A percentile compares a stretch with the other conserved stretches of the same genome.
These are phyloP conservation scores for Xylaria palmicola DNA, from an alignment of 495 filamentous ascomycete genomes.

Conservation along the genomic window DNA sequence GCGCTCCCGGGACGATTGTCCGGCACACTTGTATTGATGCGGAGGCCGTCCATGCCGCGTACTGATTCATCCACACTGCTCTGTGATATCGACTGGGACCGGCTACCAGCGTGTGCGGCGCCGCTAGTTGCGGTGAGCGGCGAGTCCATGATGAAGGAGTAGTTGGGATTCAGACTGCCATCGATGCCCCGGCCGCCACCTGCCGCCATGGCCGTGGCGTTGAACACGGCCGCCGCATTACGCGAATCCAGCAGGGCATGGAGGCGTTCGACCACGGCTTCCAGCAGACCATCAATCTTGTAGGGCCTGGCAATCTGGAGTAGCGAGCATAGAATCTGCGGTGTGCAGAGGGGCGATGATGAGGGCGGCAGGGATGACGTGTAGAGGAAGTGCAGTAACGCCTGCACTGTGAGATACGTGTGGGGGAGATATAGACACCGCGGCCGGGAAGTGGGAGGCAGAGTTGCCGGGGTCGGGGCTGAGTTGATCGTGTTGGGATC, in stretches of 20 bases:
- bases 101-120: slow-evolving; percentile 15
- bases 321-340: slow-evolving; percentile 92
- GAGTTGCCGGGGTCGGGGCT: slow-evolving; percentile 48
- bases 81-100: slow-evolving; percentile 26
- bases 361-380: slow-evolving; percentile 80
- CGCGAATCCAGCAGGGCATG: slow-evolving; percentile 87
- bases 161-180: slow-evolving; percentile 49
- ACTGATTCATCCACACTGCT: slow-evolving; percentile 20
- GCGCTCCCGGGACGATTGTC: slow-evolving; percentile 39
- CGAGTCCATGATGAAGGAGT: slow-evolving; percentile 32
- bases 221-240: slow-evolving; percentile 96
- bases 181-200: slow-evolving; percentile 78
- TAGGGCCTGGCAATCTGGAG: slow-evolving; percentile 93
- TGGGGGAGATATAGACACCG: slow-evolving; percentile 91
- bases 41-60: slow-evolving; percentile 29
- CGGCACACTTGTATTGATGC: slow-evolving; percentile 41
- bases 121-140: slow-evolving; percentile 15
- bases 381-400: slow-evolving; percentile 89
- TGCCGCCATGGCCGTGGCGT: slow-evolving; percentile 96
- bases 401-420: slow-evolving; percentile 80
- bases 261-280: slow-evolving; percentile 86
- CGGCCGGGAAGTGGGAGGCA: slow-evolving; percentile 71
- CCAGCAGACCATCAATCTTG: slow-evolving; percentile 85
- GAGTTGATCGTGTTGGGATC: slow-evolving; percentile 44
- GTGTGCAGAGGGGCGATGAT: slow-evolving; percentile 78